Evolutionary conservation across 192 early-diverging fungal genomes (phyloP).

Genomic region (Linnemannia zychae): DNA sequence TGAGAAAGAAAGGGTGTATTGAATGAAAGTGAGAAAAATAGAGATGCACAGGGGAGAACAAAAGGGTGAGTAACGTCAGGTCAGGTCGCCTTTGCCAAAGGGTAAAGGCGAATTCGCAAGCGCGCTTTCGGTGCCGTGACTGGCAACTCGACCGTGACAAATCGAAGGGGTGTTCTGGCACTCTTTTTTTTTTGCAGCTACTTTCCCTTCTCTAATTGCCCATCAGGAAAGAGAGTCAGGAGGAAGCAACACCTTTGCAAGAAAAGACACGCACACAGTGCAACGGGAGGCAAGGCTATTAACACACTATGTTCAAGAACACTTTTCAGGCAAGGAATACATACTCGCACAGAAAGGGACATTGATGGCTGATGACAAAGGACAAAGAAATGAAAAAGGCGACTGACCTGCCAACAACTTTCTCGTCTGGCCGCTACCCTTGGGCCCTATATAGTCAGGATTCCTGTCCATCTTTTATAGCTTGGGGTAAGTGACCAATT

Average conservation of each 20-base stretch:
- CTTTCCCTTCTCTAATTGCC: too few species aligned
- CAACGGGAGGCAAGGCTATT: too few species aligned
- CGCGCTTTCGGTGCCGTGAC: background rate
- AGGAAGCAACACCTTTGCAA: too few species aligned
- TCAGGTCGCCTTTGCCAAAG: too few species aligned
- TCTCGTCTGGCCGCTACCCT: background rate
- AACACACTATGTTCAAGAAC: constrained; percentile 90
- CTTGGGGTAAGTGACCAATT: constrained; percentile 72
- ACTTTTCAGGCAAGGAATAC: constrained; percentile 78
- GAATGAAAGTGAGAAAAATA: background rate
- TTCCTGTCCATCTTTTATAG: constrained; percentile 92
- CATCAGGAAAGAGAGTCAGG: too few species aligned
- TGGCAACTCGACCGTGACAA: background rate
- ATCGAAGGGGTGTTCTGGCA: background rate
- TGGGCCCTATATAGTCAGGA: constrained; percentile 73
- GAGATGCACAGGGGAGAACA: background rate
- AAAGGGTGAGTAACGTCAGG: background rate
- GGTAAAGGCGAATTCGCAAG: background rate
- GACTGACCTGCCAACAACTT: background rate
- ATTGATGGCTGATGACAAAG: background rate
- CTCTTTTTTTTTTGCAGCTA: background rate
- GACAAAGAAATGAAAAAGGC: background rate
- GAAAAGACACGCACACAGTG: too few species aligned
- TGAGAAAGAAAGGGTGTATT: background rate
- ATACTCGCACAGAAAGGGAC: background rate